Evolutionary conservation across 2,329 filamentous ascomycete species (phyloP).

Genomic region (Dactylellina haptotyla): DNA sequence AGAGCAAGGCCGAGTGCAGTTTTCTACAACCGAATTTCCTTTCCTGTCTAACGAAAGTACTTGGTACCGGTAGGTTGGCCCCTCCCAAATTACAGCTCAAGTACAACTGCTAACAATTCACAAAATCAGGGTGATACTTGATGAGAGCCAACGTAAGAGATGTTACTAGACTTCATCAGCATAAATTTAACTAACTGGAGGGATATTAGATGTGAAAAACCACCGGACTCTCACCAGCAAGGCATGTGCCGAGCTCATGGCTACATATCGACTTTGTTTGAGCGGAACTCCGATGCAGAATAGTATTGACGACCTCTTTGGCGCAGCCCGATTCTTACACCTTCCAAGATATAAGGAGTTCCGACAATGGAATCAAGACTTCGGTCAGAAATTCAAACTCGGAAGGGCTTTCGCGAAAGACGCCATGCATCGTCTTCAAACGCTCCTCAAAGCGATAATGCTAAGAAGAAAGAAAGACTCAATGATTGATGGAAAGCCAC

Average conservation of each 20-base stretch:
- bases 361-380: constrained; percentile 64
- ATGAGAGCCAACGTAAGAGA: constrained; percentile 73
- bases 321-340: constrained; percentile 78
- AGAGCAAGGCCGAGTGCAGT: constrained; percentile 60
- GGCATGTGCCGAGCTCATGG: constrained; percentile 69
- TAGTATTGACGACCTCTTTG: constrained; percentile 78
- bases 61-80: constrained; percentile 40
- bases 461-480: constrained; percentile 84
- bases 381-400: constrained; percentile 52
- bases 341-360: constrained; percentile 67
- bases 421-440: constrained; percentile 77
- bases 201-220: constrained; percentile 75
- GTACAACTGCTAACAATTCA: constrained; percentile 69
- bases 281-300: constrained; percentile 93
- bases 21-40: constrained; percentile 35
- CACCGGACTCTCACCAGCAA: constrained; percentile 70
- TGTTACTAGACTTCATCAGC: neutral
- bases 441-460: constrained; percentile 80
- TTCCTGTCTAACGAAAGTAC: constrained; percentile 36
- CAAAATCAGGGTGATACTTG: constrained; percentile 78
- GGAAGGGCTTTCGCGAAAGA: constrained; percentile 63
- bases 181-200: constrained; percentile 17
- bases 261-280: constrained; percentile 76
- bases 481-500: constrained; percentile 79
- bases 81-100: constrained; percentile 61